These are phyloP conservation scores for Annulohypoxylon stygium DNA, from an alignment of 495 filamentous ascomycete species.

Conservation along the genomic window DNA sequence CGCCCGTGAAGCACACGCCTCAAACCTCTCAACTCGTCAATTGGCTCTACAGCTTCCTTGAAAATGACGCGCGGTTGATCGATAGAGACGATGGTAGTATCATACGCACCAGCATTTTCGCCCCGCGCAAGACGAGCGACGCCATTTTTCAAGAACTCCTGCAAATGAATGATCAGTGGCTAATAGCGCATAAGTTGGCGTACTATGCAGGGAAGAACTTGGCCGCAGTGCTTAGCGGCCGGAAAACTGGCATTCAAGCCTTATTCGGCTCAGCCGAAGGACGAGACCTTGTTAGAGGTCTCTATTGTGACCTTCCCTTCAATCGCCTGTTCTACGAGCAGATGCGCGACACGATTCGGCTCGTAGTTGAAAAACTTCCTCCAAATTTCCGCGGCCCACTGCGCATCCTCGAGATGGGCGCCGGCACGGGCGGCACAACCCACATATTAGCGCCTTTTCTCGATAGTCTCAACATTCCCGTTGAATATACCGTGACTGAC, in stretches of 20 bases:
- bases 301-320: slow-evolving; percentile 59
- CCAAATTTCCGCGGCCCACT: slow-evolving; percentile 38
- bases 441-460: slow-evolving; percentile 51
- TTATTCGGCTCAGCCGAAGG: slow-evolving; percentile 61
- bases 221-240: slow-evolving; percentile 55
- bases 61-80: slow-evolving; percentile 56
- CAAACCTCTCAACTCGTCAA: slow-evolving; percentile 54
- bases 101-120: slow-evolving; percentile 53
- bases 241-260: slow-evolving; percentile 57
- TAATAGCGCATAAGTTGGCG: neutral
- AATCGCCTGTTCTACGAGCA: slow-evolving; percentile 51
- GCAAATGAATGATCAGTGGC: slow-evolving; percentile 8
- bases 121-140: slow-evolving; percentile 48
- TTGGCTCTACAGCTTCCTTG: slow-evolving; percentile 59
- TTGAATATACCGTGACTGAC: slow-evolving; percentile 60
- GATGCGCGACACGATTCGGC: slow-evolving; percentile 55
- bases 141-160: slow-evolving; percentile 52
- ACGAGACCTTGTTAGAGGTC: slow-evolving; percentile 55
- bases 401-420: slow-evolving; percentile 55
- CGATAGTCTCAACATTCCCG: slow-evolving; percentile 50
- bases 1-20: slow-evolving; percentile 50
- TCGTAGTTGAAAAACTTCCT: slow-evolving; percentile 43
- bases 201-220: slow-evolving; percentile 51
- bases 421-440: slow-evolving; percentile 56
- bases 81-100: slow-evolving; percentile 47